These are phyloP conservation scores for Blumeria hordei DNA, from an alignment of 2,329 filamentous ascomycete genomes.

Conservation along the genomic window DNA sequence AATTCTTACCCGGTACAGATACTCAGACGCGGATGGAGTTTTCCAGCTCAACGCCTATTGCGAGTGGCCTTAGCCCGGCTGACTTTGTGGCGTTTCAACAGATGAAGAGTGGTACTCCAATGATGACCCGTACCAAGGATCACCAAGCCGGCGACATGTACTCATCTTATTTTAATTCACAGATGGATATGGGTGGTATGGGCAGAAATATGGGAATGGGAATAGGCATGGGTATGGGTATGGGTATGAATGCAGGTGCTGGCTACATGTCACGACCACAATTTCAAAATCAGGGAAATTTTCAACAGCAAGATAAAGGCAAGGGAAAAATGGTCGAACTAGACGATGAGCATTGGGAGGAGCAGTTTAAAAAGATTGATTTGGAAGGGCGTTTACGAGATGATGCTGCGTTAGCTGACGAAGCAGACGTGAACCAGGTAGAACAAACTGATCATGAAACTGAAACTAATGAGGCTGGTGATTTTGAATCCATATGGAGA, in stretches of 20 bases:
- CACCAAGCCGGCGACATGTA: slow-evolving; percentile 21
- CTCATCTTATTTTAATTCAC: slow-evolving; percentile 30
- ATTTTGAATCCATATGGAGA: slow-evolving; percentile 78
- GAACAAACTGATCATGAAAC: slow-evolving; percentile 57
- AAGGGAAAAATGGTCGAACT: slow-evolving; percentile 90
- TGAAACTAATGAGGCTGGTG: slow-evolving; percentile 53
- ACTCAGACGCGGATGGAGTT: slow-evolving; percentile 45
- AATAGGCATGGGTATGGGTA: slow-evolving; percentile 19
- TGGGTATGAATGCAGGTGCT: slow-evolving; percentile 24
- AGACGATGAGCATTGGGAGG: slow-evolving; percentile 86
- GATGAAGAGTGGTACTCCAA: slow-evolving; percentile 32
- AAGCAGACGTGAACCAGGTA: slow-evolving; percentile 59
- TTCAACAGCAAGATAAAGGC: slow-evolving; percentile 31
- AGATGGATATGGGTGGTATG: slow-evolving; percentile 23
- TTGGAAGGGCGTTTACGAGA: slow-evolving; percentile 27
- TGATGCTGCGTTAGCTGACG: slow-evolving; percentile 11
- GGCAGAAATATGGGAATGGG: slow-evolving; percentile 20
- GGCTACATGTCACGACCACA: slow-evolving; percentile 15
- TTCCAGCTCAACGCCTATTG: slow-evolving; percentile 33
- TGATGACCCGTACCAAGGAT: slow-evolving; percentile 32
- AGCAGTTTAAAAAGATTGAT: slow-evolving; percentile 80
- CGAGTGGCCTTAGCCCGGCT: slow-evolving; percentile 46
- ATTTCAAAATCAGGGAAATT: not conserved
- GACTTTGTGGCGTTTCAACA: slow-evolving; percentile 80
- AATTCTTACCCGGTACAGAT: slow-evolving; percentile 32